phyloP scores from a whole-genome alignment of 768 basidiomycete genomes.

The Phlebiopsis flavidoalba region DNA sequence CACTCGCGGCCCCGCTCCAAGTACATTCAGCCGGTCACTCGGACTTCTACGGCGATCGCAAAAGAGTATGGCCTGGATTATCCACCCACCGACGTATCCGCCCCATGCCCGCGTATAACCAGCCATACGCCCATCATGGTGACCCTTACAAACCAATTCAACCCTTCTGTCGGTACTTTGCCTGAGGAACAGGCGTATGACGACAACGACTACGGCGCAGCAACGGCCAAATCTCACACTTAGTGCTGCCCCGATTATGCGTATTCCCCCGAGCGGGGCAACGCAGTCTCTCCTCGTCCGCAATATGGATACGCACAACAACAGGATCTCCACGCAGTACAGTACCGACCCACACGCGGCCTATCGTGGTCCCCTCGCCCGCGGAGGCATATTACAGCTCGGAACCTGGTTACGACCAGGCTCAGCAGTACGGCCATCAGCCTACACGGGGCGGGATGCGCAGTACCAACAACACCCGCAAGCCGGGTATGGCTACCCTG shows the following conservation, averaged over 20 bases:
- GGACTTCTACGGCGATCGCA: constrained; percentile 47
- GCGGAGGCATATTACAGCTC: constrained; percentile 5
- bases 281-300: constrained; percentile 6
- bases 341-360: constrained; percentile 4
- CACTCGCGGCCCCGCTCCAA: constrained; percentile 51
- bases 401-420: constrained; percentile 10
- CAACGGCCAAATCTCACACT: constrained; percentile 51
- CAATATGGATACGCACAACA: constrained; percentile 14
- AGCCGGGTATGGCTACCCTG: constrained; percentile 11
- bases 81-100: constrained; percentile 40
- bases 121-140: constrained; percentile 55
- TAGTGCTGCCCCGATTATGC: constrained; percentile 56
- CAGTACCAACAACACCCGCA: constrained; percentile 13
- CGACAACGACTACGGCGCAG: constrained; percentile 72
- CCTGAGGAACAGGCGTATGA: constrained; percentile 48
- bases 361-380: background rate
- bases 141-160: constrained; percentile 45
- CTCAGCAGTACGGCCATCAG: constrained; percentile 9
- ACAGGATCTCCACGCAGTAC: constrained; percentile 7
- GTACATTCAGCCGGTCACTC: constrained; percentile 43
- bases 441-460: background rate
- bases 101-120: constrained; percentile 73
- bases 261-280: constrained; percentile 18
- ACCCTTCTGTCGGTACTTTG: constrained; percentile 53
- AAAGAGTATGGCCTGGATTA: constrained; percentile 38